Evolutionary conservation across 129 eudicot genomes (phyloP), one percentile per base, ranked within the genome.

Genomic region (Smallanthus sonchifolius): DNA sequence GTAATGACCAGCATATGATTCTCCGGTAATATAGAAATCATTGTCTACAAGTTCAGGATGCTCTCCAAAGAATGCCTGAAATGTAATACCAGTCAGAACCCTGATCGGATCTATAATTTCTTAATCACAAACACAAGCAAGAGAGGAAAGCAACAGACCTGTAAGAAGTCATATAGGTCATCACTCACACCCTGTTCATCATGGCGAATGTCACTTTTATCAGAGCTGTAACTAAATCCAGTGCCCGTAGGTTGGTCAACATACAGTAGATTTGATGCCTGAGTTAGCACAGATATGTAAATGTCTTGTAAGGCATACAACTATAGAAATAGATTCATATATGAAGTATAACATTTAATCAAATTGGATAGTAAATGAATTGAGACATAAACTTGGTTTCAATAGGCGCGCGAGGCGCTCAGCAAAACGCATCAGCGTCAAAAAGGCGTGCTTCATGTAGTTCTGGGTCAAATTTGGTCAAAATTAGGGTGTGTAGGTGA

Each of bases 1-100:
- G 72, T 87, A 92, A 63, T 92, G 97, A 47, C 97, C 97, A 54
- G 97, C 97, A 65, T 92, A 92, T 45, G 97, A 92, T 80, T 92
- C 97, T 83, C 97, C 97, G 60, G 93, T 89, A 57, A 92, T 85
- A 77, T 79, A 92, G 16, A 92, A 92, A 24, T 92, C 97, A 76
- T 92, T 92, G 14, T 82, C 80, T 32, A 69, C 80, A 68, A 69
- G 84, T 55, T 92, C 82, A 24, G 97, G 97, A 75, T 89, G 97
- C 65, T 76, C 89, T 65, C 64, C 52, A 66, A 92, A 92, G 67
- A 92, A 92, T 10, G 85, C 91, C 97, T 92, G 86, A 63, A 64
- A 64, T 1, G 17, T 15, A 71, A 78, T 16, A 62, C 39, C 20
- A 38, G 76, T 44, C 34, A 61, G 44, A 5, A 67, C 39, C 6